These are phyloP conservation scores for Amanita exitialis DNA, from an alignment of 768 basidiomycete species.

Conservation along the genomic window DNA sequence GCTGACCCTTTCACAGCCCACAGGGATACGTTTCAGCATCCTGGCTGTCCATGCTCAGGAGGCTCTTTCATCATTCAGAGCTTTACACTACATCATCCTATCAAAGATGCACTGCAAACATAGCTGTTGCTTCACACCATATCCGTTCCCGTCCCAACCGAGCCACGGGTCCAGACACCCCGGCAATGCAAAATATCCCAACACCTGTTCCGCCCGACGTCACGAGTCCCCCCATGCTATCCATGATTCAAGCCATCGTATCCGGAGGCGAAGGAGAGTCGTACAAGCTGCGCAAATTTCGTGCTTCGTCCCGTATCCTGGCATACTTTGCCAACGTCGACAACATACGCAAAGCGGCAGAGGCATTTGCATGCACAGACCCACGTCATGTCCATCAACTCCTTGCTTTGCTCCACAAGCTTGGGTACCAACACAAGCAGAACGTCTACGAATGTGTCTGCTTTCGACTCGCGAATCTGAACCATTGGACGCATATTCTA, in stretches of 20 bases:
- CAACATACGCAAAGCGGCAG: constrained; percentile 20
- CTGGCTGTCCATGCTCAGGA: constrained; percentile 71
- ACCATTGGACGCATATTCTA: constrained; percentile 42
- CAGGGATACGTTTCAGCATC: constrained; percentile 10
- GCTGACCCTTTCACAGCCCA: background rate
- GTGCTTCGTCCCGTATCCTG: constrained; percentile 12
- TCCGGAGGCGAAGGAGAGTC: background rate
- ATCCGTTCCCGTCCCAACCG: background rate
- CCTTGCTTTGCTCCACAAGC: constrained; percentile 34
- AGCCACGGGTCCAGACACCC: background rate
- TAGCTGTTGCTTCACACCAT: background rate
- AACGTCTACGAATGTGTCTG: constrained; percentile 51
- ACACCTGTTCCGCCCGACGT: background rate
- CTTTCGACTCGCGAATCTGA: constrained; percentile 33
- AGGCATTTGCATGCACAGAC: constrained; percentile 21
- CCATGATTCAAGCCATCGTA: background rate
- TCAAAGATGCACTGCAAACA: constrained; percentile 2
- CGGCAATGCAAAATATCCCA: background rate
- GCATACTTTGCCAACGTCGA: constrained; percentile 22
- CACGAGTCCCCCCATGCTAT: background rate
- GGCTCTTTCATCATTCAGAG: constrained; percentile 41
- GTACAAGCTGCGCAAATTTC: constrained; percentile 9
- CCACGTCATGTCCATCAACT: constrained; percentile 33
- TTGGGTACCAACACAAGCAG: constrained; percentile 40
- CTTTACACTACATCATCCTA: constrained; percentile 17